phyloP scores from a whole-genome alignment of 2,329 filamentous ascomycete species.

The Neopestalotiopsis sp. region DNA sequence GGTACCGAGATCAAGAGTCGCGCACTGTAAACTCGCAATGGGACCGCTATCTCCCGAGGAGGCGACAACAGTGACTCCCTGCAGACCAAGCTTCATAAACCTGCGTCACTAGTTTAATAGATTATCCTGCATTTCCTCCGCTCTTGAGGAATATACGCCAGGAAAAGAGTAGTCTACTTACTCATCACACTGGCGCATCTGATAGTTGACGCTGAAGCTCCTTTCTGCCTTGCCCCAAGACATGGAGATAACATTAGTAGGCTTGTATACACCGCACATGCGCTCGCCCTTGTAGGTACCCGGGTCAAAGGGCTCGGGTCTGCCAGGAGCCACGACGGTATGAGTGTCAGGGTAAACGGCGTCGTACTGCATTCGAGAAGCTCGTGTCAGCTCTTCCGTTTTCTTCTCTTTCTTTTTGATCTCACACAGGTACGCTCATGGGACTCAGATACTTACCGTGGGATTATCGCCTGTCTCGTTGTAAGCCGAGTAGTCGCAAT shows the following conservation, averaged over 20 bases:
- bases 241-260: slow-evolving; percentile 58
- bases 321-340: slow-evolving; percentile 25
- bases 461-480: slow-evolving; percentile 52
- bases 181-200: slow-evolving; percentile 56
- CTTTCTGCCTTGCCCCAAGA: slow-evolving; percentile 58
- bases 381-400: not conserved
- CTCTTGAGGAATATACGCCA: not conserved
- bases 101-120: not conserved
- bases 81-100: slow-evolving; percentile 52
- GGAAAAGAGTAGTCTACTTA: slow-evolving; percentile 32
- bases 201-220: slow-evolving; percentile 53
- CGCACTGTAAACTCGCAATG: slow-evolving; percentile 18
- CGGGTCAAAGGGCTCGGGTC: slow-evolving; percentile 45
- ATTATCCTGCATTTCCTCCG: not conserved
- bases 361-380: slow-evolving; percentile 41
- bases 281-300: slow-evolving; percentile 48
- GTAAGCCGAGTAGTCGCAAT: slow-evolving; percentile 57
- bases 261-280: slow-evolving; percentile 47
- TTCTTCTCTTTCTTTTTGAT: not conserved
- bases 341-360: slow-evolving; percentile 45
- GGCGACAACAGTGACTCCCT: slow-evolving; percentile 22
- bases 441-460: slow-evolving; percentile 20
- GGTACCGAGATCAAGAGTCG: slow-evolving; percentile 9
- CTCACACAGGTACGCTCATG: not conserved
- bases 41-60: slow-evolving; percentile 23